phyloP scores from a whole-genome alignment of 140 eudicot species.

The Erigeron philadelphicus region DNA sequence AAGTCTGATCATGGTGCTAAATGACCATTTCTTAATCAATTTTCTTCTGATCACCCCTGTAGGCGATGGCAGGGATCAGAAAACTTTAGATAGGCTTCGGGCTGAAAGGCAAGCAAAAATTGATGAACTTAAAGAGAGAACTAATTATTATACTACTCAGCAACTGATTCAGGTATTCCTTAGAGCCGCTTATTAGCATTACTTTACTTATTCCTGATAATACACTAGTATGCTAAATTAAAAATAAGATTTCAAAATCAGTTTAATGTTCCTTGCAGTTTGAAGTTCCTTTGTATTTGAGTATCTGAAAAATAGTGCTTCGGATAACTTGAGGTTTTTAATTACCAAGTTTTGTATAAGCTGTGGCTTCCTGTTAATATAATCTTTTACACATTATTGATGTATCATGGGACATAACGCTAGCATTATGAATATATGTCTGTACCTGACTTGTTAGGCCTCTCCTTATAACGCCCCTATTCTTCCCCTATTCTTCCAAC shows the following conservation, averaged over 20 bases:
- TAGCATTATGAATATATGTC: background rate
- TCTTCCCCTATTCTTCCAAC: too few species aligned
- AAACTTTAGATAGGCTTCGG: slow-evolving; percentile 71
- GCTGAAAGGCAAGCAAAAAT: slow-evolving; percentile 83
- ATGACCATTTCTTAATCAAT: background rate
- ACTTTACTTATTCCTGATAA: background rate
- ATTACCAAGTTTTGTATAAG: background rate
- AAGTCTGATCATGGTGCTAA: background rate
- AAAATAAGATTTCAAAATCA: background rate
- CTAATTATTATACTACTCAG: slow-evolving; percentile 78
- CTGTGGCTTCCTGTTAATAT: background rate
- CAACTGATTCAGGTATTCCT: slow-evolving; percentile 80
- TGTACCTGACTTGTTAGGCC: background rate
- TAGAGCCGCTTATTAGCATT: slow-evolving; percentile 7
- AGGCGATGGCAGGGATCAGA: slow-evolving; percentile 78
- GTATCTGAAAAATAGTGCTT: background rate
- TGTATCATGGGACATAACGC: background rate
- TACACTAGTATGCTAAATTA: background rate
- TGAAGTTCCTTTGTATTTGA: background rate
- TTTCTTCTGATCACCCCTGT: slow-evolving; percentile 2
- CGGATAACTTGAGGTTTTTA: background rate
- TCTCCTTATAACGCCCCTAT: too few species aligned
- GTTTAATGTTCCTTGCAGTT: background rate
- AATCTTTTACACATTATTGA: background rate
- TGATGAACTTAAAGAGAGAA: slow-evolving; percentile 87